Evolutionary conservation across 1,139 yeast species (phyloP).

Genomic region (Suhomyces anneliseae): DNA sequence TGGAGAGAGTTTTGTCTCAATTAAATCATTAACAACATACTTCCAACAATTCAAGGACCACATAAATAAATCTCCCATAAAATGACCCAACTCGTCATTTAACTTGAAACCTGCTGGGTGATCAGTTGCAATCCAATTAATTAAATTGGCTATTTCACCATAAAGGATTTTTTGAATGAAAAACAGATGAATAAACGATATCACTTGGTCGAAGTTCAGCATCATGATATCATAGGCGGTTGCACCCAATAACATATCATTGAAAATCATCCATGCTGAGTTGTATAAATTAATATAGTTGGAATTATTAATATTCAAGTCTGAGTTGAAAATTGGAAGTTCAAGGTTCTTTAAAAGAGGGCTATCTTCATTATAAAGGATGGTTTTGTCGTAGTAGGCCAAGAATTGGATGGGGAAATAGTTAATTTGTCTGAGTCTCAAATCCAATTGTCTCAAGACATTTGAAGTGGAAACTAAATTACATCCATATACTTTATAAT

Average conservation of each 20-base stretch:
- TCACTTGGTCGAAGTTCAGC: constrained; percentile 42
- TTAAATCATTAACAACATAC: constrained; percentile 13
- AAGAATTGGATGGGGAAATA: constrained; percentile 81
- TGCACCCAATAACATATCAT: constrained; percentile 77
- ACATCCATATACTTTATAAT: constrained; percentile 20
- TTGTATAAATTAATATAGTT: constrained; percentile 90
- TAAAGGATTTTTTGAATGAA: constrained; percentile 36
- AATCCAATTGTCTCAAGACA: constrained; percentile 74
- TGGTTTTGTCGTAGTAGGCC: constrained; percentile 43
- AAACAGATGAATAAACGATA: constrained; percentile 31
- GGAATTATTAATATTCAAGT: constrained; percentile 48
- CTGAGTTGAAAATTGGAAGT: constrained; percentile 39
- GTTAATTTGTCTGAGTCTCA: constrained; percentile 74
- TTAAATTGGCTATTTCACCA: constrained; percentile 43
- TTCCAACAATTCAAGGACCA: constrained; percentile 85
- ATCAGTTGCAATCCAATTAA: constrained; percentile 70
- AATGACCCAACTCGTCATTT: constrained; percentile 80
- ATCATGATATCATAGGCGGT: constrained; percentile 53
- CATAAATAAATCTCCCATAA: constrained; percentile 79
- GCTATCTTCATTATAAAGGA: constrained; percentile 27
- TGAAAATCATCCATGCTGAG: constrained; percentile 80
- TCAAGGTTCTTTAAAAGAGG: constrained; percentile 26
- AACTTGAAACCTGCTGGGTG: constrained; percentile 95
- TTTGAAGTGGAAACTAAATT: constrained; percentile 48
- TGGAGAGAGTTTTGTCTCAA: constrained; percentile 10